These are phyloP conservation scores for Gnomoniopsis sp. DNA, from an alignment of 2,329 filamentous ascomycete species.

Conservation along the genomic window DNA sequence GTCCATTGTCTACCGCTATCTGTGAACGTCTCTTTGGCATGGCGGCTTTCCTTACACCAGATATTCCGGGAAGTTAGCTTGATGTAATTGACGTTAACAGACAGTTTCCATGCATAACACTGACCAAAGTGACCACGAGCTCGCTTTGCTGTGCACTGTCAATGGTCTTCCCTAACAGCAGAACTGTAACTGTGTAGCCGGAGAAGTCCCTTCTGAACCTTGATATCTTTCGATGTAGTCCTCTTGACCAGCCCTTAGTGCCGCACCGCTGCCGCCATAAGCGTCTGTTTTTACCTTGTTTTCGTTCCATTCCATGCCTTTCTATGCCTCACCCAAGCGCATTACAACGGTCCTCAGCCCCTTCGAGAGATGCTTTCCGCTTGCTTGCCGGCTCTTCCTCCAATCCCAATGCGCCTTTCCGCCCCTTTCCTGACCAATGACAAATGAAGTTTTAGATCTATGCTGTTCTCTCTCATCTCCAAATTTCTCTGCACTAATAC, in stretches of 20 bases:
- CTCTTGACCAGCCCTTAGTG: neutral
- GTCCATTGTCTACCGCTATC: neutral
- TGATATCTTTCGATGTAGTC: constrained; percentile 9
- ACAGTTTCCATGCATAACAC: neutral
- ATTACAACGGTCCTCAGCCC: neutral
- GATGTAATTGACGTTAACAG: neutral
- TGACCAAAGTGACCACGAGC: neutral
- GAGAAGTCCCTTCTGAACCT: neutral
- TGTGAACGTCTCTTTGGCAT: neutral
- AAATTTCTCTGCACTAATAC: neutral
- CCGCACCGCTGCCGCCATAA: neutral
- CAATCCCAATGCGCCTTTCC: neutral
- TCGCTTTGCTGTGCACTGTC: neutral
- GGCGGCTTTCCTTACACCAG: neutral
- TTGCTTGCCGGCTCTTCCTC: neutral
- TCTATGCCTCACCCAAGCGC: neutral
- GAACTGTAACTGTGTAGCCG: neutral
- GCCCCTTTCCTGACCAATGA: neutral
- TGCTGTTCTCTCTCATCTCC: neutral
- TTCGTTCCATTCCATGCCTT: neutral
- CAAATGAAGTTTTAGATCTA: neutral
- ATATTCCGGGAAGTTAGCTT: neutral
- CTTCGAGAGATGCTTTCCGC: neutral
- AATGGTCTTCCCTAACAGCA: neutral
- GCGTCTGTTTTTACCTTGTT: neutral